Percentiles rank a stretch among this genome's conserved stretches.
phyloP scores from a whole-genome alignment of 2,329 filamentous ascomycete genomes.

The Camptophora hylomeconis region DNA sequence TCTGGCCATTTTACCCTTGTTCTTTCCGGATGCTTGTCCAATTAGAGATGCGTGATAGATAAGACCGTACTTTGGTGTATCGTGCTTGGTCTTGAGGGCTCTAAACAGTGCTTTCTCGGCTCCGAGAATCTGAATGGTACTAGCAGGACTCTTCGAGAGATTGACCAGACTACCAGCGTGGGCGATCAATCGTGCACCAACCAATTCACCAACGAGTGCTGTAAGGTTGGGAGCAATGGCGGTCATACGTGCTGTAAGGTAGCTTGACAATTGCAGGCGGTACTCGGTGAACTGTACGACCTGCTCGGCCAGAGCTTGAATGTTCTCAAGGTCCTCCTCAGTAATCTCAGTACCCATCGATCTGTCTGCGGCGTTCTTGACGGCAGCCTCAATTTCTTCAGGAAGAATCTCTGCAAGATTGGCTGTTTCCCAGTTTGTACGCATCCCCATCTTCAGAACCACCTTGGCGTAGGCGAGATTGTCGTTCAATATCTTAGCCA shows the following conservation, averaged over 20 bases:
- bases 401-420: conserved; percentile 85
- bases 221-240: conserved; percentile 95
- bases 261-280: conserved; percentile 73
- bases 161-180: conserved; percentile 90
- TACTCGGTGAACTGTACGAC: conserved; percentile 88
- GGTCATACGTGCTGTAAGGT: conserved; percentile 86
- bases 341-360: conserved; percentile 98
- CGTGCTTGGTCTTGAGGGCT: conserved; percentile 96
- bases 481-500: conserved; percentile 94
- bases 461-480: conserved; percentile 88
- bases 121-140: conserved; percentile 94
- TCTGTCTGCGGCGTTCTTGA: conserved; percentile 90
- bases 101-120: conserved; percentile 98
- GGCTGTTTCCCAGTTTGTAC: conserved; percentile 59
- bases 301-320: conserved; percentile 80
- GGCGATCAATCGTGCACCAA: conserved; percentile 87
- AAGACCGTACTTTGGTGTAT: conserved; percentile 95
- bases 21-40: conserved; percentile 91
- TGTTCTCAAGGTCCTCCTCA: conserved; percentile 82
- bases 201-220: conserved; percentile 79
- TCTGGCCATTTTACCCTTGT: conserved; percentile 98
- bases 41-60: conserved; percentile 89
- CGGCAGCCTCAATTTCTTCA: conserved; percentile 81
- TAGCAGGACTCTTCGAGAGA: conserved; percentile 86
- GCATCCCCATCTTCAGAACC: conserved; percentile 79